Percentiles rank a stretch among this genome's conserved stretches.
phyloP scores from a whole-genome alignment of 352 stramenopile species.

The Aphanomyces cochlioides region DNA sequence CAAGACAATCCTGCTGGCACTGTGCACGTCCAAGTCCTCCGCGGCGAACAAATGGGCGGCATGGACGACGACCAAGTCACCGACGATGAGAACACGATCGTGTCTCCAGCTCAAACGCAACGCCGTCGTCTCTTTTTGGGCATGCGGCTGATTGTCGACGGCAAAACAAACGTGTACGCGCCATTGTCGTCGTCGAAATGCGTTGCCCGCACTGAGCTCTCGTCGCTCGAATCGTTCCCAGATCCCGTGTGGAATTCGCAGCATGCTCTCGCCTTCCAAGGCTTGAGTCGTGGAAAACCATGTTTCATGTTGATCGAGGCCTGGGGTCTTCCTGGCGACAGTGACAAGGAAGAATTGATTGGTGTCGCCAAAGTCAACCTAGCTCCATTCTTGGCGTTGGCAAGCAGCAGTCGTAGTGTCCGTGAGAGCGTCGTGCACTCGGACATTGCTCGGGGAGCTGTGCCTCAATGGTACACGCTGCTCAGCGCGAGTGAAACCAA shows the following conservation, averaged over 20 bases:
- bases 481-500: constrained; percentile 23
- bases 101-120: neutral
- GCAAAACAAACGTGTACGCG: constrained; percentile 86
- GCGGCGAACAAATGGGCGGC: constrained; percentile 67
- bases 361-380: constrained; percentile 85
- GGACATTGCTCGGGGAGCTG: constrained; percentile 68
- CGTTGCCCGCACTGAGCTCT: constrained; percentile 50
- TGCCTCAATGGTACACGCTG: constrained; percentile 31
- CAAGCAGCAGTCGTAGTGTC: constrained; percentile 27
- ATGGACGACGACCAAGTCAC: constrained; percentile 3
- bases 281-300: constrained; percentile 29
- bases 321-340: constrained; percentile 45
- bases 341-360: constrained; percentile 57
- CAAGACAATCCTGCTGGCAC: constrained; percentile 75
- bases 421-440: constrained; percentile 59
- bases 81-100: constrained; percentile 12
- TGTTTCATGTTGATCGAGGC: constrained; percentile 87
- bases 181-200: constrained; percentile 72
- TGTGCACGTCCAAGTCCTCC: constrained; percentile 72
- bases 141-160: constrained; percentile 76
- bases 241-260: constrained; percentile 13
- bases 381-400: constrained; percentile 79
- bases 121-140: constrained; percentile 76
- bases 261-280: neutral
- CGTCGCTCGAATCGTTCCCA: constrained; percentile 11